Evolutionary conservation across 306 rosid genomes (phyloP).

Genomic region (Begonia loranthoides): DNA sequence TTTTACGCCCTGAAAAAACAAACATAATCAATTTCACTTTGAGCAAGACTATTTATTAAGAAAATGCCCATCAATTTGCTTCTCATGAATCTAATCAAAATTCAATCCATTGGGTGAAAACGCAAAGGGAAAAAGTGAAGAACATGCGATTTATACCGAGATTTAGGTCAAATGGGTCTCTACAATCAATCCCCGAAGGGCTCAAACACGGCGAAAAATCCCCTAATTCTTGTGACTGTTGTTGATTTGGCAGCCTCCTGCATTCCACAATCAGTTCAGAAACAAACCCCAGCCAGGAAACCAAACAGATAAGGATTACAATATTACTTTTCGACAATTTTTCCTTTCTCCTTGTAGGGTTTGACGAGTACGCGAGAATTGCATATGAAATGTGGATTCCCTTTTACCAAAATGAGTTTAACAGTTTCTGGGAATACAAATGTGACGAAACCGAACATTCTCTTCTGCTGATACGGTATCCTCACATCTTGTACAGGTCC

Average conservation of each 20-base stretch:
- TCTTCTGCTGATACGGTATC: conserved; percentile 94
- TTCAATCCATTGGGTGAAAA: background rate
- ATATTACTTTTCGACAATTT: conserved; percentile 69
- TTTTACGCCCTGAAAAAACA: conserved; percentile 44
- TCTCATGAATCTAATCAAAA: background rate
- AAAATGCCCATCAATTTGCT: background rate
- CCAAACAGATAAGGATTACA: conserved; percentile 3
- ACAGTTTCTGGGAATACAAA: conserved; percentile 93
- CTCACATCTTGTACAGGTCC: conserved; percentile 99
- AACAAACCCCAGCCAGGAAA: background rate
- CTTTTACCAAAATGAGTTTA: conserved; percentile 70
- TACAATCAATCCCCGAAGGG: conserved; percentile 31
- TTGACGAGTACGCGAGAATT: conserved; percentile 96
- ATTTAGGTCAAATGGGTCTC: conserved; percentile 29
- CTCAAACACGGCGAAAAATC: conserved; percentile 38
- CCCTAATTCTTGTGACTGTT: conserved; percentile 36
- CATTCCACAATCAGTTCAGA: conserved; percentile 5
- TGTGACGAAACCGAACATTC: conserved; percentile 96
- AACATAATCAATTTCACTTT: background rate
- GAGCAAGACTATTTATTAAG: background rate
- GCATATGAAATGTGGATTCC: conserved; percentile 95
- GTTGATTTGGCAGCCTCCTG: conserved; percentile 46
- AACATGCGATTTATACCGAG: conserved; percentile 18
- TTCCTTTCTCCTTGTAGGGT: conserved; percentile 98
- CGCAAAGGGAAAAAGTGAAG: background rate